Evolutionary conservation across 2,329 filamentous ascomycete genomes (phyloP).

Genomic region (Arthrobotrys iridis): DNA sequence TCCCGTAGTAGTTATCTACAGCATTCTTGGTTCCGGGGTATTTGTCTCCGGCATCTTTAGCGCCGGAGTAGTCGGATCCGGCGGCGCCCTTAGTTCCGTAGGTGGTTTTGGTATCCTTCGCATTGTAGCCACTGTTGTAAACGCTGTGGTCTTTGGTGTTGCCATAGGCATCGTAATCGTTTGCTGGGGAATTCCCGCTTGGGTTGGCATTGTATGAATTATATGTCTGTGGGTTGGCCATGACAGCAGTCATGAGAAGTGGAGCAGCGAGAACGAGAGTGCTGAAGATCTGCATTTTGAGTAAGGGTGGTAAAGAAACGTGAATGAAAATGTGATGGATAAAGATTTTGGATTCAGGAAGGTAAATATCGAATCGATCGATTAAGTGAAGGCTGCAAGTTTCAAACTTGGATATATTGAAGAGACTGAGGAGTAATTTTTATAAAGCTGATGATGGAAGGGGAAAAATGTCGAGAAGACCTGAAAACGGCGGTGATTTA

Average conservation of each 20-base stretch:
- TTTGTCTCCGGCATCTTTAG: neutral
- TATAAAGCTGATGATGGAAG: neutral
- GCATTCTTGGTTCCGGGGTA: neutral
- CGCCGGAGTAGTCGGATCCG: neutral
- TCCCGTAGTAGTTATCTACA: neutral
- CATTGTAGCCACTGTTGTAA: neutral
- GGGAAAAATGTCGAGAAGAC: neutral
- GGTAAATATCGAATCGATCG: neutral
- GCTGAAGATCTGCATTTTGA: conserved; percentile 40
- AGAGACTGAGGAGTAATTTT: neutral
- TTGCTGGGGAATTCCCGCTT: neutral
- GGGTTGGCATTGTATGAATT: neutral
- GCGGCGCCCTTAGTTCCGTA: neutral
- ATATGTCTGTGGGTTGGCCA: neutral
- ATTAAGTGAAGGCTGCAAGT: neutral
- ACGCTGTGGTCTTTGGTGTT: neutral
- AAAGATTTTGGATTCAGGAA: neutral
- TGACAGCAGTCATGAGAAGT: conserved; percentile 16
- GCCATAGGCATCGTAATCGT: neutral
- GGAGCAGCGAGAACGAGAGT: conserved; percentile 25
- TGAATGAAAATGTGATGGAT: neutral
- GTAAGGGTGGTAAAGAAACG: neutral
- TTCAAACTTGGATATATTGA: neutral
- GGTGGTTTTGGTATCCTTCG: too few relatives aligned
- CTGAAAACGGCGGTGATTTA: neutral